These are phyloP conservation scores for Ganoderma boninense DNA, from an alignment of 1,284 basidiomycete genomes.

Conservation along the genomic window DNA sequence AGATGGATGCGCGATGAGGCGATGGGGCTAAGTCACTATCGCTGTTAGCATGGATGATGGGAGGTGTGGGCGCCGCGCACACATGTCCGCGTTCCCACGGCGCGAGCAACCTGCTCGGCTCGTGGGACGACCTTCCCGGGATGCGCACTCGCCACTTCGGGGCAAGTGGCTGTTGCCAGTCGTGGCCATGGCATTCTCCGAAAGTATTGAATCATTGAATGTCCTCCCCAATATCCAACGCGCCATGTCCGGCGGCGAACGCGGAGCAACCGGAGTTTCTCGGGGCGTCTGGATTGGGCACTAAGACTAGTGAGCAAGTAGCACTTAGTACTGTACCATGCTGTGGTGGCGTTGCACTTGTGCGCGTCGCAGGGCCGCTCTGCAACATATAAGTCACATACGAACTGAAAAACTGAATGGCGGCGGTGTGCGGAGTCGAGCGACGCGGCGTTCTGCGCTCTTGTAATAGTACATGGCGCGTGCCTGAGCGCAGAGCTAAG, in stretches of 20 bases:
- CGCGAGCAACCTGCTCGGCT: constrained; percentile 1
- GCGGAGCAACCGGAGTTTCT: constrained; percentile 4
- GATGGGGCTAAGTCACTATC: not conserved
- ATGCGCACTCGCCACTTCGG: constrained; percentile 13
- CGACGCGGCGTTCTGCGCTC: not conserved
- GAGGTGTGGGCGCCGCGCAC: not conserved
- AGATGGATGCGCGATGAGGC: not conserved
- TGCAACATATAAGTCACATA: not conserved
- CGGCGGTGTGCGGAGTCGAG: not conserved
- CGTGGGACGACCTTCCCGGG: constrained; percentile 6
- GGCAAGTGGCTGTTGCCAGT: not conserved
- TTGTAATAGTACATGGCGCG: not conserved
- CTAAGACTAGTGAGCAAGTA: too few relatives aligned
- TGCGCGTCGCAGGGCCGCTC: not conserved
- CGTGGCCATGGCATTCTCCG: too few relatives aligned
- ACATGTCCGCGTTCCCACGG: constrained; percentile 4
- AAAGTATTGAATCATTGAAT: too few relatives aligned
- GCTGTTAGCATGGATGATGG: constrained; percentile 5
- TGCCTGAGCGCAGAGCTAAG: not conserved
- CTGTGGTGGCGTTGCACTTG: not conserved
- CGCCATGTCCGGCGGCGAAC: not conserved
- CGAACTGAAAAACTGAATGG: not conserved
- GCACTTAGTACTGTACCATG: not conserved
- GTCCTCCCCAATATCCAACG: not conserved
- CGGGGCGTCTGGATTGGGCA: not conserved